These are phyloP conservation scores for Alnus rubra DNA, from an alignment of 306 rosid species.

Conservation along the genomic window DNA sequence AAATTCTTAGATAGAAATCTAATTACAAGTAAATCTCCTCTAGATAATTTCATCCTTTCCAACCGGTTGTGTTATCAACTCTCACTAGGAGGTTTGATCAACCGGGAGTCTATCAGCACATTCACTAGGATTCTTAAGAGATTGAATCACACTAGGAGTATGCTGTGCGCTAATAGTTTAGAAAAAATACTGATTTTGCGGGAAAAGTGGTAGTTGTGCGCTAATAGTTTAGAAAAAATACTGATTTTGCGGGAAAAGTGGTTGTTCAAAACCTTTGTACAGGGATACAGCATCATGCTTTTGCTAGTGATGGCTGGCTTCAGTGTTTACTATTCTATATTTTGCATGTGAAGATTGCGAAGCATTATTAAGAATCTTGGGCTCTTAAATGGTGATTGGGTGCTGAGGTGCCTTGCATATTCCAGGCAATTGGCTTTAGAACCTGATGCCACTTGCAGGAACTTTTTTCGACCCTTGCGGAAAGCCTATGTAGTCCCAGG, in stretches of 20 bases:
- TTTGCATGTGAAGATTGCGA: background rate
- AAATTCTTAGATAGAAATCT: no score
- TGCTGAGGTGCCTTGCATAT: background rate
- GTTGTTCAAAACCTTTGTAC: background rate
- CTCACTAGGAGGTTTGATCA: no score
- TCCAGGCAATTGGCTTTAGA: background rate
- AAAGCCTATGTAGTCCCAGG: background rate
- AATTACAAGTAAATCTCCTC: no score
- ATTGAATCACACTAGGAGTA: no score
- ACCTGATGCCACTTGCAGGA: background rate
- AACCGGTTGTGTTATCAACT: no score
- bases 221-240: no score
- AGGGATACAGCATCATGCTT: background rate
- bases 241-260: background rate
- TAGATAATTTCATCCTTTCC: no score
- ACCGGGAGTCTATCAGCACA: no score
- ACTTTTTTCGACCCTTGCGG: background rate
- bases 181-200: background rate
- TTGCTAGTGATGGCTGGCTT: background rate
- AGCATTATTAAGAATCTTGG: background rate
- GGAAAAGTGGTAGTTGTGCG: background rate
- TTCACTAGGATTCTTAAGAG: no score
- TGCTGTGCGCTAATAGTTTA: no score
- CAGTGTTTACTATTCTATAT: background rate
- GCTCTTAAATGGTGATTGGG: background rate